Evolutionary conservation across 192 early-diverging fungal genomes (phyloP), one percentile per base, ranked within the genome.

Genomic region (Cladochytrium replicatum): DNA sequence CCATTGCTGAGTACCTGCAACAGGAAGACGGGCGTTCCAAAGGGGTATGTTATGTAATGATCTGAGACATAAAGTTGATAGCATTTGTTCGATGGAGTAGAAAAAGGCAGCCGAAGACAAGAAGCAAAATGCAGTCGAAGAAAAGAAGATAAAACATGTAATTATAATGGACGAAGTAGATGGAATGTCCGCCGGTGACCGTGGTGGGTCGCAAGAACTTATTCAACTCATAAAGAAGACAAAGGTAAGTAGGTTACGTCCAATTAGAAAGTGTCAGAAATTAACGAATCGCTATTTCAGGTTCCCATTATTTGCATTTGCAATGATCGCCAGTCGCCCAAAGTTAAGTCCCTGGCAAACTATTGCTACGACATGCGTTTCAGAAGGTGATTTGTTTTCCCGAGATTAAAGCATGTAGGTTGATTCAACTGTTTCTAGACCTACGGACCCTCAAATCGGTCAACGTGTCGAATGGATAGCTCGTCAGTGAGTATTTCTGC

Each of bases 131-230:
- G 23, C 27, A n/a, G 17, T 25, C 3, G 25, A 15, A n/a, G 23
- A 17, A 3, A 31, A 22, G 46, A 2, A 25, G 46, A 0, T 64
- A 29, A 78, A 75, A 48, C 66, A 71, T 17, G 76, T 93, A 0
- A 62, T 99, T 4, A 85, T 99, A 32, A 99, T 99, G 97, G 97
- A 99, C 68, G 97, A 99, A 60, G 91, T 96, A 0, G 97, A 99
- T 61, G 97, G 97, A 26, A 99, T 99, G 97, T 89, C 91, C 4
- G 84, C 78, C 29, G 93, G 94, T 19, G 97, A 99, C 63, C 78
- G 93, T 29, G 97, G 94, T 32, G 97, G 97, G 24, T 68, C 64
- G 2, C 75, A 78, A 0, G 90, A 95, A 60, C 67, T 99, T 43
- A 91, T 91, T 42, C 62, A 82, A 46, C 58, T 99, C 37, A 89